Percentiles rank a stretch among this genome's conserved stretches.
Evolutionary conservation across 192 early-diverging fungal genomes (phyloP).

Genomic region (Backusella sp.): DNA sequence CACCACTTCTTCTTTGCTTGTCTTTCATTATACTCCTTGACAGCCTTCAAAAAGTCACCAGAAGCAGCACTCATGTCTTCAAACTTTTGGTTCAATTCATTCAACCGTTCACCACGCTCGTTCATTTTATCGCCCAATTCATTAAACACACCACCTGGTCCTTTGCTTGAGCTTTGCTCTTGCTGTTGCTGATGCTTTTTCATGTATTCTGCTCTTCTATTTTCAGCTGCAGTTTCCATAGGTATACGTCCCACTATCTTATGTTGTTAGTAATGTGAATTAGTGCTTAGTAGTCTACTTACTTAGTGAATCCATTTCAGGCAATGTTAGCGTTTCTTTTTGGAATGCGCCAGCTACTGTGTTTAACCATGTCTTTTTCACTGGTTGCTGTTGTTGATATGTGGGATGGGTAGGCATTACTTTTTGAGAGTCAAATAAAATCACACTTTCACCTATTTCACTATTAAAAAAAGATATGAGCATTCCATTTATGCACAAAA

Average conservation of each 20-base stretch:
- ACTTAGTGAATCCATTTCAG: constrained; percentile 33
- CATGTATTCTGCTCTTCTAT: constrained; percentile 21
- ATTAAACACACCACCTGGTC: constrained; percentile 24
- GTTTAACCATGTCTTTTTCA: constrained; percentile 34
- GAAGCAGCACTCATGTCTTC: constrained; percentile 52
- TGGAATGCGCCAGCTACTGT: constrained; percentile 31
- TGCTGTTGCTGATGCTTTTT: constrained; percentile 1
- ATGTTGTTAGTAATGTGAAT: background rate
- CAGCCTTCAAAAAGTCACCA: constrained; percentile 53
- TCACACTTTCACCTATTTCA: constrained; percentile 26
- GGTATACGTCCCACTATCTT: constrained; percentile 11
- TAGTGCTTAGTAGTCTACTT: background rate
- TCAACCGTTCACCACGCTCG: constrained; percentile 66
- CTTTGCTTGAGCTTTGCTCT: constrained; percentile 4
- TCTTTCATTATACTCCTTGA: constrained; percentile 58
- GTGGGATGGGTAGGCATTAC: constrained; percentile 21
- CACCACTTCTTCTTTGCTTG: constrained; percentile 72
- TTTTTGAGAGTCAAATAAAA: constrained; percentile 24
- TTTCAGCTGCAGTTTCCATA: background rate
- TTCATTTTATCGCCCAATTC: constrained; percentile 46
- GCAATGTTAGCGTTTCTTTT: constrained; percentile 23
- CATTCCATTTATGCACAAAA: no score
- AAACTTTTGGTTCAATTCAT: constrained; percentile 56
- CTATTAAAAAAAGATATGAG: background rate
- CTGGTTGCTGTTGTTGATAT: background rate